Base-by-base conservation (phyloP, 768 basidiomycete genomes). In the Lenzites betulinus region DNA sequence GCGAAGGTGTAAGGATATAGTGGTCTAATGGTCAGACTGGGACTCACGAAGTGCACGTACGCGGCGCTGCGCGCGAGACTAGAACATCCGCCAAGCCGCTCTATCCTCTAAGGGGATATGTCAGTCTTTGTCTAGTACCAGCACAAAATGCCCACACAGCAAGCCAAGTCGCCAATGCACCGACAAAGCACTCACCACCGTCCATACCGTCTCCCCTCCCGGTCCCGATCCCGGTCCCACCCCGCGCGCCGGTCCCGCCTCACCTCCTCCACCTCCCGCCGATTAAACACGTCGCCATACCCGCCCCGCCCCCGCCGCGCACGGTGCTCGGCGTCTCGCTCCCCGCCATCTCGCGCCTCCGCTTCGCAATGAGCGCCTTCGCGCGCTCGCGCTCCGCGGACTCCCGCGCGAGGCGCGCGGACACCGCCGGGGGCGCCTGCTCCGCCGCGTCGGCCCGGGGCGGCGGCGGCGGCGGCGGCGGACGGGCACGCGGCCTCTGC, bases 321-420 rank as follows among this genome's bases (percentile, higher is more conserved):
- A 89, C 84, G 0, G 87, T 90, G 63, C 85, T 88, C 0, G 90
- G 91, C 1, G 91, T 92, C 60, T 81, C 82, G 58, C 80, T 85
- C 2, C 86, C 87, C 33, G 76, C 79, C 73, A 79, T 71, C 71
- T 91, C 88, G 1, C 84, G 79, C 67, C 84, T 82, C 74, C 83
- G 89, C 41, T 87, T 78, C 54, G 78, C 78, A 22, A 92, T 85
- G 28, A 92, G 84, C 8, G 81, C 89, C n/a, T 83, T 74, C 0
- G 91, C 90, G 0, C 91, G 85, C 66, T 87, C 82, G 4, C 90
- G 83, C 71, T 93, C 91, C 1, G 86, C 82, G 0, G 85, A 84
- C 73, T 93, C 91, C 26, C 91, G 85, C n/a, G 75, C 75, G 9
- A 90, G 73, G 3, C 91, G 86, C 6, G 82, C 83, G 28, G 81